Conservation (phyloP, 192 early-diverging fungal genomes). For the Podila epigama region DNA sequence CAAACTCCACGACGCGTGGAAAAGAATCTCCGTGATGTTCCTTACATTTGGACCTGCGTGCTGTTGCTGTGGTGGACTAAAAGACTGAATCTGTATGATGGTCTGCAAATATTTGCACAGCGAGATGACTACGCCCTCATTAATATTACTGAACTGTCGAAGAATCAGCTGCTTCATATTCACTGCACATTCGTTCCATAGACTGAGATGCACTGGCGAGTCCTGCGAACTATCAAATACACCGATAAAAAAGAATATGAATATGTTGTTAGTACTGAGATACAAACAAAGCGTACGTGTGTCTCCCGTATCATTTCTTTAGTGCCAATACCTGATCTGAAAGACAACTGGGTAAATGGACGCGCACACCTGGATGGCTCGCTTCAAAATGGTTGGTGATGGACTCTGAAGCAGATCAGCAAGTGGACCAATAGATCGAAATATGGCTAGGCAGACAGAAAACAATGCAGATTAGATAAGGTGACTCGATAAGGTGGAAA, state of each 20-base stretch:
- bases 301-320: not conserved
- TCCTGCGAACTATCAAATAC: slow-evolving; percentile 26
- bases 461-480: not conserved
- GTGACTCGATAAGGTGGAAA: not conserved
- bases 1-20: no score
- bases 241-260: not conserved
- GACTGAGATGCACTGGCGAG: not conserved
- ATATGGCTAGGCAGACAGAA: slow-evolving; percentile 8
- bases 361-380: slow-evolving; percentile 25
- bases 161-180: slow-evolving; percentile 25
- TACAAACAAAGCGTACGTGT: not conserved
- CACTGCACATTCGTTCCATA: slow-evolving; percentile 44
- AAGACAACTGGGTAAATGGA: slow-evolving; percentile 32
- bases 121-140: slow-evolving; percentile 24
- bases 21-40: no score
- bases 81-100: slow-evolving; percentile 32
- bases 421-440: slow-evolving; percentile 14
- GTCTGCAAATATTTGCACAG: slow-evolving; percentile 37
- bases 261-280: not conserved
- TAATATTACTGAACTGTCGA: slow-evolving; percentile 5
- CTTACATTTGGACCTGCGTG: slow-evolving; percentile 17
- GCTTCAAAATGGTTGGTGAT: slow-evolving; percentile 16
- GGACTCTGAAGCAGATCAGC: slow-evolving; percentile 7
- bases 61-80: slow-evolving; percentile 28
- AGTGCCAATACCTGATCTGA: slow-evolving; percentile 19